Evolutionary conservation across 768 basidiomycete species (phyloP), one percentile per base, ranked within the genome.

Genomic region (Leccinum subgranulosum): DNA sequence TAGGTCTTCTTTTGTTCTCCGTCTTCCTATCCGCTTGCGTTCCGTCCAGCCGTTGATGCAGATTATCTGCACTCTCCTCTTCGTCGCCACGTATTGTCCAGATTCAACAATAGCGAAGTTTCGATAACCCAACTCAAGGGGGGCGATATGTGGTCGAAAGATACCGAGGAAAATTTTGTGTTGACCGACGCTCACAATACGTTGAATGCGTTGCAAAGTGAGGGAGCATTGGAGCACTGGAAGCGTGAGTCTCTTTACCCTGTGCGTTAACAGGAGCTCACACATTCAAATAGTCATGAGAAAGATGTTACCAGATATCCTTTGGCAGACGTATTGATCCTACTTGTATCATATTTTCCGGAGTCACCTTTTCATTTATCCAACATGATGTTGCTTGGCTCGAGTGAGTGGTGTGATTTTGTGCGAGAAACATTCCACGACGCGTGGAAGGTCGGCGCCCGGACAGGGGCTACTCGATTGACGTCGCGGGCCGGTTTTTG

Each of bases 1-100:
- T 57, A 94, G 94, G 88, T 93, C 15, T 82, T 94, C 65, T 88
- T 96, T 74, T 96, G 94, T 71, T 87, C 86, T 1, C 73, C 77
- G 25, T 83, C 85, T 11, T 45, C 75, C 7, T 64, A 67, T 14
- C 79, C 84, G 3, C 66, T 90, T 50, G 78, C 78, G 12, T 87
- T 92, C 78, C 83, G 88, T 33, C 65, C 76, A 14, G 72, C 85
- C 0, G 66, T 62, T 14, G 68, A 75, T n/a, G 72, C 75, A 2
- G 90, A 92, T 69, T 89, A 82, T 70, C 80, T 88, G 23, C 80
- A 83, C 3, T 92, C 90, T 10, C 78, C 82, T 46, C 73, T 92
- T 49, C 85, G 91, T 45, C 79, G 78, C 19, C 75, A 81, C 61
- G 66, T 90, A n/a, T 74, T 94, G 31, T 71, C 75, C 15, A 73